Percentiles rank a stretch among this genome's conserved stretches.
These are phyloP conservation scores for Lomentospora prolificans DNA, from an alignment of 2,329 filamentous ascomycete species.

Conservation along the genomic window DNA sequence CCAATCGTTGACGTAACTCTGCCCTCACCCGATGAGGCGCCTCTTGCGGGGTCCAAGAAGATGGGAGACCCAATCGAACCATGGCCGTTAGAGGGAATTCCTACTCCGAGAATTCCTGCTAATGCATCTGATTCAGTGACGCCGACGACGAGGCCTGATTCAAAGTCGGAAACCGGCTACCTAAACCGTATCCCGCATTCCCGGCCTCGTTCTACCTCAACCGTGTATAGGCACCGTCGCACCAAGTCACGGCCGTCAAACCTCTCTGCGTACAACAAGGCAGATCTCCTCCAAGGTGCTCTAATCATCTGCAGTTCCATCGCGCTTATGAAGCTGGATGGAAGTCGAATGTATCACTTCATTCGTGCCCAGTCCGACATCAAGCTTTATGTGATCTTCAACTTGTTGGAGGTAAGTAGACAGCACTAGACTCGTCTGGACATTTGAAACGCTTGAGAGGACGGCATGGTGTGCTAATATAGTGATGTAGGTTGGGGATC, in stretches of 20 bases:
- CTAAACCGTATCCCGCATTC: constrained; percentile 17
- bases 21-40: background rate
- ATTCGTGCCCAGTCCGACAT: constrained; percentile 94
- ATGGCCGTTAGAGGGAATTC: background rate
- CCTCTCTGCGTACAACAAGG: constrained; percentile 82
- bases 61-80: background rate
- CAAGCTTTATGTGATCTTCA: constrained; percentile 98
- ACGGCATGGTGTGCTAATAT: background rate
- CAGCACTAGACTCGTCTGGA: background rate
- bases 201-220: constrained; percentile 18
- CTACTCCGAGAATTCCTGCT: background rate
- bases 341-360: constrained; percentile 95
- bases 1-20: background rate
- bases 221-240: constrained; percentile 47
- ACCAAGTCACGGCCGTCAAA: constrained; percentile 79
- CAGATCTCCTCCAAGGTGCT: constrained; percentile 82
- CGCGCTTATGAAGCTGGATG: constrained; percentile 82
- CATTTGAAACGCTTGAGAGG: no score
- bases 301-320: constrained; percentile 80
- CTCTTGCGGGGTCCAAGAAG: background rate
- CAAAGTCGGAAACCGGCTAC: constrained; percentile 7
- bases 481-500: constrained; percentile 57
- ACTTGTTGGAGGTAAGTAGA: constrained; percentile 66
- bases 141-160: background rate
- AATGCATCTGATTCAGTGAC: background rate